A percentile compares a stretch with the other conserved stretches of the same genome.
Evolutionary conservation across 23 red algal species (phyloP).

Genomic region (Gracilaria gracilis): DNA sequence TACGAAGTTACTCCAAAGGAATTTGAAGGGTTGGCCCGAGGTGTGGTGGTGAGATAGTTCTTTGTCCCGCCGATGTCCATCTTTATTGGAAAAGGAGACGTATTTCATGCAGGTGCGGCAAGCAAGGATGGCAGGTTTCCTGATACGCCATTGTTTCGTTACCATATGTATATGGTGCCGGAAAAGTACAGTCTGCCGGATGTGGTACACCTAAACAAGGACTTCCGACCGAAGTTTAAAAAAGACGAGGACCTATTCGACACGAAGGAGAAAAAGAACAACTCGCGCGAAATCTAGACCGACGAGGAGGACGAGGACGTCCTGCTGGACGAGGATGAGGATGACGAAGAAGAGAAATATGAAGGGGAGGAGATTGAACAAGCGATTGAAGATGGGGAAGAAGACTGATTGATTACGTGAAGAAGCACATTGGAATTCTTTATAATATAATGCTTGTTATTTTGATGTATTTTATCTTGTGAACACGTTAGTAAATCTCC

Average conservation of each 20-base stretch:
- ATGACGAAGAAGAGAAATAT: no score
- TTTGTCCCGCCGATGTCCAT: conserved; percentile 14
- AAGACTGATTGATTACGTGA: no score
- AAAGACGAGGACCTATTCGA: not conserved
- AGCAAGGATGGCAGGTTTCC: not conserved
- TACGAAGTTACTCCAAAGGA: not conserved
- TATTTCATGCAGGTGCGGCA: conserved; percentile 1
- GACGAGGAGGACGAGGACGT: no score
- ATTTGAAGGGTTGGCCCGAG: not conserved
- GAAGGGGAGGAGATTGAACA: no score
- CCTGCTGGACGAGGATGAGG: no score
- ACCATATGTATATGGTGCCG: conserved; percentile 25
- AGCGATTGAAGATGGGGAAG: no score
- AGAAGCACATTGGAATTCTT: no score
- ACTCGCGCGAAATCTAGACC: no score
- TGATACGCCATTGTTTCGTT: not conserved
- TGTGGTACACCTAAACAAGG: not conserved
- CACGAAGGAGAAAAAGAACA: no score
- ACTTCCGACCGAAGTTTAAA: not conserved
- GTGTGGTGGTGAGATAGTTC: not conserved
- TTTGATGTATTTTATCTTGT: no score
- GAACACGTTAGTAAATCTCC: no score
- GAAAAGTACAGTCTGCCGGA: conserved; percentile 8
- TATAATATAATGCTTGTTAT: no score
- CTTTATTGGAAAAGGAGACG: conserved; percentile 10